phyloP scores from a whole-genome alignment of 2,329 filamentous ascomycete genomes.

The Pyrenophora teres region DNA sequence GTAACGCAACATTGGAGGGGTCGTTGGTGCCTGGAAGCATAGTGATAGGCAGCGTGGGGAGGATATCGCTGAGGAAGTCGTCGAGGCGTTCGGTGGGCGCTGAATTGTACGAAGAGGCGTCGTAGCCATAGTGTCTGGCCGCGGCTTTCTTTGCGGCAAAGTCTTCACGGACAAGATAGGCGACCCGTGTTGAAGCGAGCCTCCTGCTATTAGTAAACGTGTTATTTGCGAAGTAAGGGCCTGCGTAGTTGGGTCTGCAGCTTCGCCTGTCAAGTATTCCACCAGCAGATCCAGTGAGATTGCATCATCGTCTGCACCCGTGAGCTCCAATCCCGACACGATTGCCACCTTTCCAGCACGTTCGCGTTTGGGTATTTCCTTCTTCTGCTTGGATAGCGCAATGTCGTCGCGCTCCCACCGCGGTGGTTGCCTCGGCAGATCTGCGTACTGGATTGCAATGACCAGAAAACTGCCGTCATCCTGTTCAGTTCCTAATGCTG shows the following conservation, averaged over 20 bases:
- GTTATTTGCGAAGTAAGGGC: conserved; percentile 69
- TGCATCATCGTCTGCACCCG: conserved; percentile 73
- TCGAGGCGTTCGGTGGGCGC: conserved; percentile 84
- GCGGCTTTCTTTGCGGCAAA: conserved; percentile 50
- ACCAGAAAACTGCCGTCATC: conserved; percentile 90
- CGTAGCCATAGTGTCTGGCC: conserved; percentile 93
- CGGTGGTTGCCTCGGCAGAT: conserved; percentile 78
- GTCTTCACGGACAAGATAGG: conserved; percentile 55
- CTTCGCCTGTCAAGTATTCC: conserved; percentile 88
- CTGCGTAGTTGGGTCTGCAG: conserved; percentile 65
- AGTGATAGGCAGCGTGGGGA: conserved; percentile 87
- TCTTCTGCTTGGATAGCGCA: conserved; percentile 42
- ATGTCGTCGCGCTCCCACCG: conserved; percentile 73
- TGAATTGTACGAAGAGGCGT: conserved; percentile 84
- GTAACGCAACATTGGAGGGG: conserved; percentile 85
- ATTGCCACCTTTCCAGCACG: conserved; percentile 77
- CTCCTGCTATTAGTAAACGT: conserved; percentile 87
- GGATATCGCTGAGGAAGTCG: conserved; percentile 75
- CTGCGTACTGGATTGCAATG: conserved; percentile 85
- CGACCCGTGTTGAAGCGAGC: conserved; percentile 68
- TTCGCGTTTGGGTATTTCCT: conserved; percentile 47
- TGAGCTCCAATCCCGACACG: conserved; percentile 85
- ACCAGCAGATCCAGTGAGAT: conserved; percentile 76
- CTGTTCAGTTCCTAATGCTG: conserved; percentile 94
- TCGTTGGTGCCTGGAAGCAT: conserved; percentile 83